Conservation (phyloP, 371 early-diverging fungal genomes). For the Actinomortierella ambigua region DNA sequence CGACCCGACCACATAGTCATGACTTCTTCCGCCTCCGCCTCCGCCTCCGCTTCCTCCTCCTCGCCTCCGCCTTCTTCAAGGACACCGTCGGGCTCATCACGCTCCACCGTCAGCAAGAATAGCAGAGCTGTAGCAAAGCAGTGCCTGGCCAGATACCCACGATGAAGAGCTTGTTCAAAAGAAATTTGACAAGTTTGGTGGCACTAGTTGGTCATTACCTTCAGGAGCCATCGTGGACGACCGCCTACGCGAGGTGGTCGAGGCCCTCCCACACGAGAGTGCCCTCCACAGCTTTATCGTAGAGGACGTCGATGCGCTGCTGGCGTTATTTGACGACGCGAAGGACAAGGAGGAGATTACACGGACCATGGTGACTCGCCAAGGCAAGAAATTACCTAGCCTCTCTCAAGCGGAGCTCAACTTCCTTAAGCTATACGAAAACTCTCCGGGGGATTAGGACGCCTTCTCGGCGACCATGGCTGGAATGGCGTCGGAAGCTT, state of each 20-base stretch:
- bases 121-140: background rate
- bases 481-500: conserved; percentile 11
- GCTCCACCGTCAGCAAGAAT: background rate
- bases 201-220: conserved; percentile 4
- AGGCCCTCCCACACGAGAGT: conserved; percentile 9
- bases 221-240: conserved; percentile 20
- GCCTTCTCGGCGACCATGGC: conserved; percentile 9
- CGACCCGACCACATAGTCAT: background rate
- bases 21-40: too few species aligned
- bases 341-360: conserved; percentile 12
- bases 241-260: conserved; percentile 7
- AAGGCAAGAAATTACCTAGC: conserved; percentile 11
- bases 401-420: conserved; percentile 15
- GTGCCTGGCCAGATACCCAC: conserved; percentile 11
- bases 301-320: conserved; percentile 4
- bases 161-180: conserved; percentile 7
- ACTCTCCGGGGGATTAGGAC: conserved; percentile 11
- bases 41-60: too few species aligned
- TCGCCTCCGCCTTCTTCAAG: too few species aligned
- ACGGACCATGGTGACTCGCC: conserved; percentile 12
- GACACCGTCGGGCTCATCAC: conserved; percentile 4
- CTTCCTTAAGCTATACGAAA: conserved; percentile 18
- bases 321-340: conserved; percentile 8
- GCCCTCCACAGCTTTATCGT: conserved; percentile 9
- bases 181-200: conserved; percentile 1